Evolutionary conservation across 2,329 filamentous ascomycete genomes (phyloP), one percentile per base, ranked within the genome.

Genomic region (Phaeosphaeriaceae sp.): DNA sequence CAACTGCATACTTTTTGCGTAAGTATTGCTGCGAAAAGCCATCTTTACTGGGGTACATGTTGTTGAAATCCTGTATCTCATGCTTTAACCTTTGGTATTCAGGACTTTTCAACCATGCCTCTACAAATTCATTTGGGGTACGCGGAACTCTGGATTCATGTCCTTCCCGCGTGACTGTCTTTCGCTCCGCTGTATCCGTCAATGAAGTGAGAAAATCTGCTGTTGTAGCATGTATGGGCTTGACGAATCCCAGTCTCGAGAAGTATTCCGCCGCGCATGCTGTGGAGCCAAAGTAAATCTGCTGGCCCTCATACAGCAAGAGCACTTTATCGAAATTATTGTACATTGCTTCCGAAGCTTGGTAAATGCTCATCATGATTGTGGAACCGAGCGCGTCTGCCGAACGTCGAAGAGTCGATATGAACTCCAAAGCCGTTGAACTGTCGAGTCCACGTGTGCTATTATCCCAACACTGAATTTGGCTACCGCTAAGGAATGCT

Each of bases 161-260:
- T n/a, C n/a, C n/a, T n/a, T n/a, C 6, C 76, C 75, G 26, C 56
- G 20, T 17, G 63, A 60, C n/a, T 3, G 76, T 64, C 3, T 71
- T 43, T 42, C 75, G 26, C 51, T 77, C 76, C n/a, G 64, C 59
- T 2, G 75, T 36, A 28, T 68, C 69, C 1, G 84, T 89, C 52
- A 91, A 82, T 1, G 86, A 87, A 0, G 87, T 90, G 17, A 92
- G 71, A 67, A 91, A 92, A 60, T 92, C 89, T 1, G 83, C 83
- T 0, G 83, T 85, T 0, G 86, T 90, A 80, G 83, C 82, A 7
- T 87, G 48, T 11, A 32, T 11, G 6, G 20, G 46, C 2, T 41
- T 13, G 7, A 82, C 76, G 55, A 90, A 92, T 0, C 89, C 88
- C 6, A 91, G 74, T 5, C 81, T 72, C 32, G 83, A 73, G 56